Conservation (phyloP, 306 rosid species). For the Pyrus communis region DNA sequence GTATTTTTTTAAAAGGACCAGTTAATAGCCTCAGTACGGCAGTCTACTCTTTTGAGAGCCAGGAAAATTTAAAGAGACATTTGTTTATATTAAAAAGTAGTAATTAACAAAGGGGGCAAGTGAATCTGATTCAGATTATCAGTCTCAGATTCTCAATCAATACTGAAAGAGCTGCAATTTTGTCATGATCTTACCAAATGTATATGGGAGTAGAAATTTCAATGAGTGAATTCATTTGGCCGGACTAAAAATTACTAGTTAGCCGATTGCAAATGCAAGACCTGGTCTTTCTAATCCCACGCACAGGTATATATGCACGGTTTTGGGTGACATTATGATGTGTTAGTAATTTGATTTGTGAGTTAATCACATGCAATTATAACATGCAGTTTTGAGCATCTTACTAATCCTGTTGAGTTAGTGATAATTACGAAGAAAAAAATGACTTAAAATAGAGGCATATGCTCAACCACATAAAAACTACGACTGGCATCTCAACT, state of each 20-base stretch:
- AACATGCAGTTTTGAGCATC: neutral
- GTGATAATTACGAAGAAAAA: neutral
- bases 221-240: neutral
- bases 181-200: neutral
- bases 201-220: neutral
- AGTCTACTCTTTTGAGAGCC: rapidly evolving
- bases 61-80: too few species aligned
- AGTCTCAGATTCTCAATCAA: neutral
- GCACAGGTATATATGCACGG: constrained; percentile 8
- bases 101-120: neutral
- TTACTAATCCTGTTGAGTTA: neutral
- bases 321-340: neutral
- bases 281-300: neutral
- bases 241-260: neutral
- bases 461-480: constrained; percentile 17
- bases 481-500: constrained; percentile 42
- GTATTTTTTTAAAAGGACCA: too few species aligned
- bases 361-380: neutral
- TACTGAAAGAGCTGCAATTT: neutral
- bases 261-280: neutral
- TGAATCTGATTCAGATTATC: neutral
- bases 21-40: rapidly evolving
- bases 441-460: neutral
- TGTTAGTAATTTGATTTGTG: neutral
- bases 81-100: neutral